These are phyloP conservation scores for Solanum gracilifrons DNA, from an alignment of 257 asterid species.

Conservation along the genomic window DNA sequence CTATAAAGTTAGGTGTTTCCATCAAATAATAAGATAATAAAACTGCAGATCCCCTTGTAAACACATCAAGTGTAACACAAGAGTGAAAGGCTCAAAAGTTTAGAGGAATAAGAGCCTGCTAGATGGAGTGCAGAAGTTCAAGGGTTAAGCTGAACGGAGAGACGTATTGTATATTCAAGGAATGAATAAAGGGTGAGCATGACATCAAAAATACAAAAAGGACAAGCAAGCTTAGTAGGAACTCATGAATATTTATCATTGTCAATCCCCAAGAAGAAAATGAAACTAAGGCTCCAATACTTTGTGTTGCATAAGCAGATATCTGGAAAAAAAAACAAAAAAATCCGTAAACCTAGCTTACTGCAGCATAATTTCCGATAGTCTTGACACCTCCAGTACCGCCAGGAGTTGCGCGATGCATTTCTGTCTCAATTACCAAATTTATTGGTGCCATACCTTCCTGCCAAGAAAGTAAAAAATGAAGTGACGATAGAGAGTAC, in stretches of 20 bases:
- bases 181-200: neutral
- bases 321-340: neutral
- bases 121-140: neutral
- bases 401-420: constrained; percentile 97
- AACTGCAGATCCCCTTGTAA: neutral
- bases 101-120: neutral
- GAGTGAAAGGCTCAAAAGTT: neutral
- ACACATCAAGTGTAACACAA: neutral
- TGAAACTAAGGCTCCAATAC: neutral
- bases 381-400: constrained; percentile 98
- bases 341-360: constrained; percentile 18
- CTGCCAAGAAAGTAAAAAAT: constrained; percentile 23
- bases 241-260: neutral
- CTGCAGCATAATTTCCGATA: constrained; percentile 94
- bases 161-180: neutral
- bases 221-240: neutral
- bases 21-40: neutral
- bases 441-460: constrained; percentile 95
- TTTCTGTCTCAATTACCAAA: constrained; percentile 79
- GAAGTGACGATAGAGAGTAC: neutral
- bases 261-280: neutral
- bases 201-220: neutral
- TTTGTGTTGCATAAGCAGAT: neutral
- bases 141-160: neutral
- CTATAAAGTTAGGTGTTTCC: neutral